Evolutionary conservation across 163 green algal species (phyloP).

Genomic region (Scenedesmus sp.): DNA sequence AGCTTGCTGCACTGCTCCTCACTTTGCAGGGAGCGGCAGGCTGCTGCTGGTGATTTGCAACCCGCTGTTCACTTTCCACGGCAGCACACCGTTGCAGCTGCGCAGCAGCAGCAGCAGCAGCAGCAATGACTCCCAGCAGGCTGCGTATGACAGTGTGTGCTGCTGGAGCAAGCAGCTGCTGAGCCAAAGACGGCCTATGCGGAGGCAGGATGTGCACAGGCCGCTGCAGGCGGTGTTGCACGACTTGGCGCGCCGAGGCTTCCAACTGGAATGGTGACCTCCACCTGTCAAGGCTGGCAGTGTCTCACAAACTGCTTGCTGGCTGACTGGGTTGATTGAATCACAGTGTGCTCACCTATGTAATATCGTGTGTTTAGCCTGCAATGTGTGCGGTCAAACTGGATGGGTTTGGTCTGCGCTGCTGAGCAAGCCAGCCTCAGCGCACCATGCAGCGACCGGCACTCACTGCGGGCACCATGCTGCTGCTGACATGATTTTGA

Average conservation of each 20-base stretch:
- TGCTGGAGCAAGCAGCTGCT: constrained; percentile 44
- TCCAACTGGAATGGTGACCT: constrained; percentile 45
- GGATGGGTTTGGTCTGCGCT: too few relatives aligned
- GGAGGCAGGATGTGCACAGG: constrained; percentile 46
- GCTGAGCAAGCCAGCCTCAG: too few relatives aligned
- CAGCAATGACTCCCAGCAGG: background rate
- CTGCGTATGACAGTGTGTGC: constrained; percentile 14
- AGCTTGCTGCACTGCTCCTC: background rate
- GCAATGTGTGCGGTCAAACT: too few relatives aligned
- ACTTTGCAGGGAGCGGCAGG: constrained; percentile 7
- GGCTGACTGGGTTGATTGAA: too few relatives aligned
- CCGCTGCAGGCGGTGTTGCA: constrained; percentile 45
- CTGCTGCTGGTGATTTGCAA: constrained; percentile 54
- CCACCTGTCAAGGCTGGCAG: constrained; percentile 9
- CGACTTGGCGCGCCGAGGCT: constrained; percentile 6
- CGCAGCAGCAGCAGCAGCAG: constrained; percentile 40
- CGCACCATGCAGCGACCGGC: too few relatives aligned
- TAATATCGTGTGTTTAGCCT: too few relatives aligned
- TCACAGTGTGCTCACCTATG: too few relatives aligned
- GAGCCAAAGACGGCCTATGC: background rate
- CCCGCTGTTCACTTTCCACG: constrained; percentile 45
- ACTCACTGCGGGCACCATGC: too few relatives aligned
- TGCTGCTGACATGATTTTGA: background rate
- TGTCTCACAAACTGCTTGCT: too few relatives aligned
- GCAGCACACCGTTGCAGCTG: constrained; percentile 9